Evolutionary conservation across 2,329 filamentous ascomycete species (phyloP).

Genomic region (Pseudogymnoascus sp.): DNA sequence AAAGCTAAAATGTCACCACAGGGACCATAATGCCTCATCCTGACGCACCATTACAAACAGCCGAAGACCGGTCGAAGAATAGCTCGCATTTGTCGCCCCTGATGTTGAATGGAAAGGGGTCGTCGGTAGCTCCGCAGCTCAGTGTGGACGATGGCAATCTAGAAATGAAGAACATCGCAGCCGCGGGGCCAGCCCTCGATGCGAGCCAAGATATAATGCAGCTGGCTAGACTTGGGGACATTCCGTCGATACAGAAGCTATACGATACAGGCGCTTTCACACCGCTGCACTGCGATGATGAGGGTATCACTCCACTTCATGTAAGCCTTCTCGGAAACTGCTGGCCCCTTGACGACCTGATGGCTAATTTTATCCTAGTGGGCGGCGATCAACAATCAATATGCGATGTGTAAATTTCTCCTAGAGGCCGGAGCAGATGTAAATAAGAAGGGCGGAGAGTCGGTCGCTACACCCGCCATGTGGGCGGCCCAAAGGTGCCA

Average conservation of each 20-base stretch:
- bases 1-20: not conserved
- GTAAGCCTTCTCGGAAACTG: slow-evolving; percentile 44
- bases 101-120: slow-evolving; percentile 48
- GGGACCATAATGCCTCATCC: slow-evolving; percentile 18
- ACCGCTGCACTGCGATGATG: slow-evolving; percentile 76
- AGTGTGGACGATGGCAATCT: slow-evolving; percentile 32
- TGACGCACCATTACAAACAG: slow-evolving; percentile 15
- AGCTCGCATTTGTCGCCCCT: slow-evolving; percentile 33
- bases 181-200: slow-evolving; percentile 16
- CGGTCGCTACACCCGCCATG: slow-evolving; percentile 84
- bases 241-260: slow-evolving; percentile 77
- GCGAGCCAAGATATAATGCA: slow-evolving; percentile 86
- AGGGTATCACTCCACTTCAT: slow-evolving; percentile 93
- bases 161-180: slow-evolving; percentile 27
- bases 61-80: slow-evolving; percentile 16
- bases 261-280: slow-evolving; percentile 77
- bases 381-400: slow-evolving; percentile 98
- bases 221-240: slow-evolving; percentile 78
- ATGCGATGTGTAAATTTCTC: slow-evolving; percentile 92
- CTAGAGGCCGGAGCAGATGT: slow-evolving; percentile 72
- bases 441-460: slow-evolving; percentile 93
- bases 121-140: slow-evolving; percentile 46
- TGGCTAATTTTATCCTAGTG: slow-evolving; percentile 50
- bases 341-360: not conserved
- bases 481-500: slow-evolving; percentile 96